These are phyloP conservation scores for Infundibulicybe gibba DNA, from an alignment of 768 basidiomycete genomes.

Conservation along the genomic window DNA sequence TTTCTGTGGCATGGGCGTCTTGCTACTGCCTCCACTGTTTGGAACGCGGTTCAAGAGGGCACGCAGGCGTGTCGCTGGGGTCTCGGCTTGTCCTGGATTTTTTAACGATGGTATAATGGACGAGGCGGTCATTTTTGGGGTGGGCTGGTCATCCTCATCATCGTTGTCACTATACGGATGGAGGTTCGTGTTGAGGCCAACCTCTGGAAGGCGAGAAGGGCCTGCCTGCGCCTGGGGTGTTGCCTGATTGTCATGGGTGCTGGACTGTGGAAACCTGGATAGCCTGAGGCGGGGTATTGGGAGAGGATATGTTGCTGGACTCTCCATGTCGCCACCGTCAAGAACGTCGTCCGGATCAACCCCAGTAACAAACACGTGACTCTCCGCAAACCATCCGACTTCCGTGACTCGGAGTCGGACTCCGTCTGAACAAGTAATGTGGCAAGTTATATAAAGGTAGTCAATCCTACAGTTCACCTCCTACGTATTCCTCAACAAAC, in stretches of 20 bases:
- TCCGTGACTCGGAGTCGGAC: too few species aligned
- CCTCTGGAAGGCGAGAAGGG: conserved; percentile 32
- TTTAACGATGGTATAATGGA: conserved; percentile 10
- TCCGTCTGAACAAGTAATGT: too few species aligned
- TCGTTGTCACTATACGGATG: conserved; percentile 20
- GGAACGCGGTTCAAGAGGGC: conserved; percentile 54
- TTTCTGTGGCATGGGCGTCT: conserved; percentile 18
- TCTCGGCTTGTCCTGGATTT: conserved; percentile 27
- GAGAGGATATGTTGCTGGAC: conserved; percentile 11
- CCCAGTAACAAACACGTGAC: too few species aligned
- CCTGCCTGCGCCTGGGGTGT: conserved; percentile 21
- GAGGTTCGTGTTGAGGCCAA: conserved; percentile 21
- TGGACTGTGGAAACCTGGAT: conserved; percentile 22
- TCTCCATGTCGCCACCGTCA: conserved; percentile 23
- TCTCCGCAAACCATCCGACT: too few species aligned
- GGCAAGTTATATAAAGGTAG: too few species aligned
- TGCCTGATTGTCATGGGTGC: conserved; percentile 21
- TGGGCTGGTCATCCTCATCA: conserved; percentile 28
- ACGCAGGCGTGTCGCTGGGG: conserved; percentile 60
- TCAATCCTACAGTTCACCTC: conserved; percentile 15
- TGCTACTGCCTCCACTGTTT: conserved; percentile 25
- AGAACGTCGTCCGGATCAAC: neutral
- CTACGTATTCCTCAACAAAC: conserved; percentile 41
- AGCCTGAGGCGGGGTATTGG: conserved; percentile 32
- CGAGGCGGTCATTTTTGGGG: conserved; percentile 30